Percentiles rank a stretch among this genome's conserved stretches.
phyloP scores from a whole-genome alignment of 1,139 yeast species.

The Diutina pseudorugosa region DNA sequence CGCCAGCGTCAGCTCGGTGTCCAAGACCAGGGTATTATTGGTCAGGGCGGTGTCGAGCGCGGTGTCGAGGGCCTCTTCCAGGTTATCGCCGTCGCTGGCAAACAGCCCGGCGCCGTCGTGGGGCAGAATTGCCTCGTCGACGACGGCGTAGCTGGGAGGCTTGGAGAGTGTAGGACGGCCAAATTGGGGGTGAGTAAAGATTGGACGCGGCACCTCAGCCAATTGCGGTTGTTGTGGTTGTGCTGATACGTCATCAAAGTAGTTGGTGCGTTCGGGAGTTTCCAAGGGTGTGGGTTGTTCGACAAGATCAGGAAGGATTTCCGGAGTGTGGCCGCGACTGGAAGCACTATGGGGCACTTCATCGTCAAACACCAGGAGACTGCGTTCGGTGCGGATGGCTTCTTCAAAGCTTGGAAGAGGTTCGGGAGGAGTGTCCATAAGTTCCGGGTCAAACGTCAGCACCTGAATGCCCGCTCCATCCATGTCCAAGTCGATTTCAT shows the following conservation, averaged over 20 bases:
- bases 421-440: slow-evolving; percentile 13
- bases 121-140: neutral
- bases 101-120: neutral
- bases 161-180: neutral
- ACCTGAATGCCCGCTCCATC: neutral
- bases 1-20: slow-evolving; percentile 4
- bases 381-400: slow-evolving; percentile 18
- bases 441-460: neutral
- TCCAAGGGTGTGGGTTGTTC: slow-evolving; percentile 1
- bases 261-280: neutral
- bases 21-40: slow-evolving; percentile 1
- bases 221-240: too few species aligned
- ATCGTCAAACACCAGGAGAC: slow-evolving; percentile 8
- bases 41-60: neutral
- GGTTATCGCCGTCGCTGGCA: neutral
- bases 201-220: neutral
- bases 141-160: neutral
- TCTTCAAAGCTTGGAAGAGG: slow-evolving; percentile 50
- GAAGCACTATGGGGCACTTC: slow-evolving; percentile 5
- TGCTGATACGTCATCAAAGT: neutral
- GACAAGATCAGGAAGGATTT: neutral
- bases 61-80: neutral
- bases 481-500: slow-evolving; percentile 13
- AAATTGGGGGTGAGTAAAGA: neutral
- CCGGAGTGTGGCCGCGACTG: neutral